These are phyloP conservation scores for Umbellularia californica DNA, from an alignment of 164 flowering plant species.

Conservation along the genomic window DNA sequence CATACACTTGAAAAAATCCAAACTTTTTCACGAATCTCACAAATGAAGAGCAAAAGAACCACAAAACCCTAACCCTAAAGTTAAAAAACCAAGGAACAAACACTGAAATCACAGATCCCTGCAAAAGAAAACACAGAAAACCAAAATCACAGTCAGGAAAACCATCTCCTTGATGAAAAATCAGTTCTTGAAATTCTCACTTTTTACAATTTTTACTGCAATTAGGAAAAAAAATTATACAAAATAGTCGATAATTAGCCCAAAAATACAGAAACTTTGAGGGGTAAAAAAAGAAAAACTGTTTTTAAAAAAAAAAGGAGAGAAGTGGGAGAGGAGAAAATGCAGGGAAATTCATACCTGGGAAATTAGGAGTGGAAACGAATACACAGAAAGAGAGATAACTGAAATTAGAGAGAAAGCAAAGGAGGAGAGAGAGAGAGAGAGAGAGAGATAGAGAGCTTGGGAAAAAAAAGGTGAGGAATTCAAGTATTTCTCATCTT, in stretches of 20 bases:
- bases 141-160: slow-evolving; percentile 1
- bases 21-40: neutral
- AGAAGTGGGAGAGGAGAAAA: neutral
- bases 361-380: slow-evolving; percentile 12
- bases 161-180: neutral
- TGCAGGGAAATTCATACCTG: slow-evolving; percentile 18
- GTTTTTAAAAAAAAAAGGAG: slow-evolving; percentile 6
- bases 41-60: neutral
- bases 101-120: slow-evolving; percentile 3
- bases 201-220: slow-evolving; percentile 14
- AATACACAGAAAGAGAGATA: neutral
- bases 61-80: neutral
- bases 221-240: slow-evolving; percentile 1
- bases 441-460: neutral
- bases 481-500: neutral
- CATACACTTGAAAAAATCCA: neutral
- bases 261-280: neutral
- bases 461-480: neutral
- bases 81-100: neutral
- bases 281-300: neutral
- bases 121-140: slow-evolving; percentile 5
- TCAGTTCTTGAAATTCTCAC: slow-evolving; percentile 6
- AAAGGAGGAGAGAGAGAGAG: neutral
- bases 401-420: slow-evolving; percentile 1
- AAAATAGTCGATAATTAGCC: neutral